Base-by-base conservation (phyloP, 129 eudicot species). In the Flaveria trinervia region DNA sequence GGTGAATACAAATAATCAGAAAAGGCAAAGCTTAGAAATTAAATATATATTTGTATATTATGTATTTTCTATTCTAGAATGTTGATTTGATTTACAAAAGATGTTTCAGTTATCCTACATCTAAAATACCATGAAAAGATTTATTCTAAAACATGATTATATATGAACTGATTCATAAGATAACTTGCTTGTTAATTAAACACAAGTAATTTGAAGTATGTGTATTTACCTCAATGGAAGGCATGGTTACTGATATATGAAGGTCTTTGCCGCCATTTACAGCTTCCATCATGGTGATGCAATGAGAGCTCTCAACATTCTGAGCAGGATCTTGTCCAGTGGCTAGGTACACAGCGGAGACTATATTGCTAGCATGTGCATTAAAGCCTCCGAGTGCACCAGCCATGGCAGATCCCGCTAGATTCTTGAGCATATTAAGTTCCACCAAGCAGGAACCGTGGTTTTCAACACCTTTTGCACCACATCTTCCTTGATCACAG, bases 241-340 rank as follows among this genome's bases (percentile, higher is more conserved):
- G 92, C 96, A 89, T 89, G 70, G 88, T 87, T 74, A 90, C 96
- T 4, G 96, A 90, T 7, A 90, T 52, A 75, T 90, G 96, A 61
- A 90, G 90, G 48, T 90, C 92, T 76, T 84, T 84, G 51, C 92
- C 92, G 8, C 72, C 76, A 65, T 87, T 87, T 2, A 85, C 65
- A 2, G 96, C 86, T 65, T 90, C 96, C 90, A 90, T 83, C 96
- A 90, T 85, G 36, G 92, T 90, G 59, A 90, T 90, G 56, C 96
- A 90, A 20, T 85, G 87, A 51, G 96, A 90, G 72, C 96, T 90
- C 79, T 87, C 90, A 30, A 90, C 75, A 78, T 90, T 90, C 16
- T 87, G 92, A 1, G 96, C 92, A 1, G 92, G 96, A 57, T 90
- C 96, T 73, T 90, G 96, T 5, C 96, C 96, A 0, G 92, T 89